Base-by-base conservation (phyloP, 2,329 filamentous ascomycete genomes). In the Chrysoporthe puriensis region DNA sequence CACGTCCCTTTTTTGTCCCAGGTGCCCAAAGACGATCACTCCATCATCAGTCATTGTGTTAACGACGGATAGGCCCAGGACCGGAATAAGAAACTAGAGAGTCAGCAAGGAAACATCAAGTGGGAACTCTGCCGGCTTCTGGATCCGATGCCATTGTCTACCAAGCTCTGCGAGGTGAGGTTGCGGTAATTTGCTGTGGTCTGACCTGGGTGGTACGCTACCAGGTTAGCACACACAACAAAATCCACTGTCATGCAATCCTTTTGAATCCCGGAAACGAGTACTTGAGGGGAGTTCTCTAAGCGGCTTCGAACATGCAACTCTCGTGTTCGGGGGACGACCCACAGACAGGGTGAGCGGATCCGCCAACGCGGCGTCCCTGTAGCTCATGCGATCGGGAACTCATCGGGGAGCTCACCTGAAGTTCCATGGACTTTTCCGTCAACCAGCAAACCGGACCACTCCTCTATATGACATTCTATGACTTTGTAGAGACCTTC, bases 381-480 rank as follows among this genome's bases (percentile, higher is more conserved):
- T 0, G 81, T 81, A 70, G 80, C 80, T 0, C 81, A 84, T 68
- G 73, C 78, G 0, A 76, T 82, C 16, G 82, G 81, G 69, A 83
- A 85, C 71, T 84, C 2, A 78, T 82, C 1, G 81, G 82, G 0
- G 83, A 85, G 70, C 70, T 80, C n/a, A 75, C 84, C 0, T 73
- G 85, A 4, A 83, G 83, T 65, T 80, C 81, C 67, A 74, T 84
- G 73, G 82, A 84, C 66, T 74, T 83, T 14, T 76, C 79, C 0
- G 78, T 84, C 21, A 83, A 83, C 62, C 77, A 79, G 52, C 69
- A 76, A 13, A 81, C 81, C 1, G 80, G 81, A 0, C 74, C 79
- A 59, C 73, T 82, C 3, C 72, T 84, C 0, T 81, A 84, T 80
- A 84, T 59, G 82, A 85, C 67, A 83, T 85, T 63, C 71, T 84